phyloP scores from a whole-genome alignment of 805 yeast species.

The Candida vartiovaarae region DNA sequence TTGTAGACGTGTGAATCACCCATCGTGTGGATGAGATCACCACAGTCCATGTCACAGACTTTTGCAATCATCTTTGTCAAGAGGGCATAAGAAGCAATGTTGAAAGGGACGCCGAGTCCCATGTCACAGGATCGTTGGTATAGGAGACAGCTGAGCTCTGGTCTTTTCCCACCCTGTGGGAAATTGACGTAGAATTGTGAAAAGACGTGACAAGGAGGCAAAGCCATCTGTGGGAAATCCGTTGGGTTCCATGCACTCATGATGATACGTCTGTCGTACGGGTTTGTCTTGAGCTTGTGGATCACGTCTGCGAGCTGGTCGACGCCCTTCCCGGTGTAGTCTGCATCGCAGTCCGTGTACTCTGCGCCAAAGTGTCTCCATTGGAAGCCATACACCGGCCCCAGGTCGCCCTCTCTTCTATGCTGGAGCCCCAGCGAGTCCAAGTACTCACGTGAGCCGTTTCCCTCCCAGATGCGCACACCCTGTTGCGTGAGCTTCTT shows the following conservation, averaged over 20 bases:
- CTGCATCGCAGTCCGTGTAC: conserved; percentile 78
- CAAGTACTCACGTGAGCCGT: conserved; percentile 87
- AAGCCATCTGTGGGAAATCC: conserved; percentile 88
- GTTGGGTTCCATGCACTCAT: conserved; percentile 99
- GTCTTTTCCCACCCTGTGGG: conserved; percentile 50
- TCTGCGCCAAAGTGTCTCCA: conserved; percentile 99
- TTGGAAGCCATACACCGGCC: conserved; percentile 98
- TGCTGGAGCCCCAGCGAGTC: conserved; percentile 75
- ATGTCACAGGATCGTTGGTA: conserved; percentile 98
- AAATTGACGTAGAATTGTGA: conserved; percentile 91
- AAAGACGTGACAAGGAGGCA: conserved; percentile 97
- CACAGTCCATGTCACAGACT: conserved; percentile 91
- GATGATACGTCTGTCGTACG: conserved; percentile 90
- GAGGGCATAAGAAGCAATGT: conserved; percentile 93
- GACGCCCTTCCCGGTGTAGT: conserved; percentile 80
- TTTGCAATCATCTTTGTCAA: conserved; percentile 93
- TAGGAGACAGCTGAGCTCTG: conserved; percentile 76
- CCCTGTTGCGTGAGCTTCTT: conserved; percentile 71
- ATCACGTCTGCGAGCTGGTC: conserved; percentile 85
- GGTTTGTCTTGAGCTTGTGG: conserved; percentile 73
- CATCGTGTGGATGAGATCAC: conserved; percentile 90
- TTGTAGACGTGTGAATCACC: conserved; percentile 96
- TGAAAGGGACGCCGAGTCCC: conserved; percentile 99
- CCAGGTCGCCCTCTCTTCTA: conserved; percentile 89
- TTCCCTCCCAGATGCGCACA: conserved; percentile 98